Base-by-base conservation (phyloP, 768 basidiomycete genomes). In the Russula foetens region DNA sequence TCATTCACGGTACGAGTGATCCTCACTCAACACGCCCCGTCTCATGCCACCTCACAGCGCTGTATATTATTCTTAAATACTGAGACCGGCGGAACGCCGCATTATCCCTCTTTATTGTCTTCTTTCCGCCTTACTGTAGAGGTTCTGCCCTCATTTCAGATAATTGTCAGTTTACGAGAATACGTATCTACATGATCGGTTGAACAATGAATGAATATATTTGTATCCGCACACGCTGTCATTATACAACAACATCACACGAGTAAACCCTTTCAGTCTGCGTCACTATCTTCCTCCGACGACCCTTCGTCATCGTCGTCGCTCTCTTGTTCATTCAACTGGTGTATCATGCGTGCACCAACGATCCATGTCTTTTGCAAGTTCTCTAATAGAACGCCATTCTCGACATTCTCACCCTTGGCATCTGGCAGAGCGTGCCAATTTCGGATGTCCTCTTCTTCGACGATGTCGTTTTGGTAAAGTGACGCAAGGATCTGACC, bases 391-490 rank as follows among this genome's bases (percentile, higher is more conserved):
- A 76, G 68, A 23, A 67, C 63, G 4, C 75, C 76, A 14, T 72
- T 62, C 53, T 76, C 77, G 24, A 76, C 64, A 8, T 76, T 81
- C 53, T 75, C 76, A 33, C 80, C 88, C 69, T 77, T 79, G 29
- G 84, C 82, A 50, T 69, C 74, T 24, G 81, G 79, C 52, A 74
- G 77, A 55, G 71, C 75, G 71, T 94, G 86, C 96, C 96, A 99
- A 51, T 75, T 78, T n/a, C 90, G 83, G 65, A 98, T 87, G 64
- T 92, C 87, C 53, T 92, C 88, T 68, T 94, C 93, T 51, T 90
- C 90, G 2, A 97, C 85, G 47, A 97, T 81, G 70, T 99, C 96
- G n/a, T 81, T 79, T 69, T 96, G 90, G 72, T 98, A 99, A 15
- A 94, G 76, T 3, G 86, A 86, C 31, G 87, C 87, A 24, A 98